These are phyloP conservation scores for Psidium friedrichsthalianum DNA, from an alignment of 345 rosid species.

Conservation along the genomic window DNA sequence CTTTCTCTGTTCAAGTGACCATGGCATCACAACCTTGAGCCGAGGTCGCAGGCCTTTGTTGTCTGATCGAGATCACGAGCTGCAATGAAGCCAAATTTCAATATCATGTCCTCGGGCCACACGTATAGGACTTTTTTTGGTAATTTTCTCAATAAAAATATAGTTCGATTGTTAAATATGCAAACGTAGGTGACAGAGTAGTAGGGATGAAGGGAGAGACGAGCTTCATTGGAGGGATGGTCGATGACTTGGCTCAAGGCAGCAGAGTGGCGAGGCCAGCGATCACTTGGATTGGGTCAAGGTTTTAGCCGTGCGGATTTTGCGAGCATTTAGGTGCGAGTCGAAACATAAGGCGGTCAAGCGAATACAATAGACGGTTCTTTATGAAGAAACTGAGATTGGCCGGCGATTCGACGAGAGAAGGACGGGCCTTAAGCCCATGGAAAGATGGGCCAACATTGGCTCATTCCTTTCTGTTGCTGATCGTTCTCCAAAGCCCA, in stretches of 20 bases:
- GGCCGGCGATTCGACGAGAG: background rate
- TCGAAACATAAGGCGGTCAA: background rate
- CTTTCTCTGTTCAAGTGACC: background rate
- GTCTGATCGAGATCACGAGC: background rate
- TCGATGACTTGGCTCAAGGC: background rate
- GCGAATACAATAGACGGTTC: background rate
- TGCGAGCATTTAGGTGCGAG: background rate
- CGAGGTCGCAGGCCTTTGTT: background rate
- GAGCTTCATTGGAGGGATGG: background rate
- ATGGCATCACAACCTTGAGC: background rate
- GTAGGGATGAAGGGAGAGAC: background rate
- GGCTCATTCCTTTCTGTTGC: background rate
- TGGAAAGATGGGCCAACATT: background rate
- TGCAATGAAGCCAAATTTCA: background rate
- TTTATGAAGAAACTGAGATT: background rate
- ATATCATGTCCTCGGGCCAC: background rate
- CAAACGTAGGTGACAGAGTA: background rate
- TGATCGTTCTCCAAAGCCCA: no score
- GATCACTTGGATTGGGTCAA: background rate
- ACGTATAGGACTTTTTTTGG: no score
- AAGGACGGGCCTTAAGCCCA: background rate
- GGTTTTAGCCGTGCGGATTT: background rate
- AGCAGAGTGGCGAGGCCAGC: background rate
- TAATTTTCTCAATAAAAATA: background rate
- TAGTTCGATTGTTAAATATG: background rate